Evolutionary conservation across 2,329 filamentous ascomycete species (phyloP), one percentile per base, ranked within the genome.

Genomic region (Diaporthe longicolla): DNA sequence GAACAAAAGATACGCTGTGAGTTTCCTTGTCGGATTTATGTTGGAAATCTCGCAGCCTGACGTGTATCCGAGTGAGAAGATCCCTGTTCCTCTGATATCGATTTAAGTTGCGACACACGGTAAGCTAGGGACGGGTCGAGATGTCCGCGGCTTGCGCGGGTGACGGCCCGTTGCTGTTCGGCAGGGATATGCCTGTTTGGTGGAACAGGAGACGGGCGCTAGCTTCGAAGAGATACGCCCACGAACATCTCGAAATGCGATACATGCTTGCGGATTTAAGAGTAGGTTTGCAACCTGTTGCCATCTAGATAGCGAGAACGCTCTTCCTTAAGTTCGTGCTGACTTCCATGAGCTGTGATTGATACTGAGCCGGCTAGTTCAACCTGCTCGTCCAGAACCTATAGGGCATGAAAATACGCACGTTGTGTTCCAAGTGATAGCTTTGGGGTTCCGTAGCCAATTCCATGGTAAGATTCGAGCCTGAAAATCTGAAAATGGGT

Each of bases 81-180:
- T 32, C 61, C 61, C 17, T 50, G 61, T 48, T 32, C 19, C 29
- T 21, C 4, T 35, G 37, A 48, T n/a, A 1, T 29, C 9, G 17
- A 15, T 13, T 48, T 8, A 8, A 29, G 40, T 63, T 63, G 32
- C n/a, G 15, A 45, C 21, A 10, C 24, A 63, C 59, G 59, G 58
- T 29, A 45, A 15, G 17, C 37, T 61, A 61, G 58, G 58, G 58
- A 48, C 40, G 59, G 59, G 40, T 63, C 59, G 59, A 15, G 13
- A 11, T 35, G n/a, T 15, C 59, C 40, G 59, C 43, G 40, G 59
- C 35, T 11, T 37, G 35, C 35, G 35, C 35, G 11, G 11, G 26
- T 35, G 19, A 65, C 43, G 59, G 59, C 40, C 59, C 11, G 35
- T 37, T n/a, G 40, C 40, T 8, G 17, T 24, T 48, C 15, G 5